These are phyloP conservation scores for Boechera stricta DNA, from an alignment of 345 rosid species.

Conservation along the genomic window DNA sequence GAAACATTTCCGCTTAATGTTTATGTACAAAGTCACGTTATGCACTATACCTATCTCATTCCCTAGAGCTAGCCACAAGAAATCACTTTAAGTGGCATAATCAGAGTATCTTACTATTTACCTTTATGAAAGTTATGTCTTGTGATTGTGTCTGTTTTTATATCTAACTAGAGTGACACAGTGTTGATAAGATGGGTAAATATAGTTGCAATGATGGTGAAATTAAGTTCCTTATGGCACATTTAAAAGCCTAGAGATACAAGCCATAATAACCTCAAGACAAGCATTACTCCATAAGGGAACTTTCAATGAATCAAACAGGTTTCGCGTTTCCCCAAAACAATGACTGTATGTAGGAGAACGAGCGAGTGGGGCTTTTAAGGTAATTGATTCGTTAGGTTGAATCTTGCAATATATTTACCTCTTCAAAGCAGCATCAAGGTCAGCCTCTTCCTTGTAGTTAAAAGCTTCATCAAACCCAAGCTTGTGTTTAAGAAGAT, in stretches of 20 bases:
- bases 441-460: conserved; percentile 66
- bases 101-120: not conserved
- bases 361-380: not conserved
- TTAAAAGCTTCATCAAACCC: conserved; percentile 84
- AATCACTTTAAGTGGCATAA: not conserved
- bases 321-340: not conserved
- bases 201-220: not conserved
- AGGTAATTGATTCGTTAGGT: not conserved
- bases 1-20: conserved; percentile 3
- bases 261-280: conserved; percentile 7
- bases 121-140: not conserved
- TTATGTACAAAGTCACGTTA: not conserved
- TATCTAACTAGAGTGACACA: not conserved
- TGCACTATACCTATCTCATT: not conserved
- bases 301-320: conserved; percentile 3
- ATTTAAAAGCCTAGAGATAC: not conserved
- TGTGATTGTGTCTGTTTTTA: not conserved
- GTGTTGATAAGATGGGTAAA: not conserved
- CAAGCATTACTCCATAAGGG: not conserved
- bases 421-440: conserved; percentile 70
- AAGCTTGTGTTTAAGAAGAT: conserved; percentile 59
- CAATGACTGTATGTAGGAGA: not conserved
- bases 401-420: conserved; percentile 30
- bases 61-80: not conserved
- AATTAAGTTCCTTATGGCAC: not conserved